These are phyloP conservation scores for Phytophthora idaei DNA, from an alignment of 352 stramenopile species.

Conservation along the genomic window DNA sequence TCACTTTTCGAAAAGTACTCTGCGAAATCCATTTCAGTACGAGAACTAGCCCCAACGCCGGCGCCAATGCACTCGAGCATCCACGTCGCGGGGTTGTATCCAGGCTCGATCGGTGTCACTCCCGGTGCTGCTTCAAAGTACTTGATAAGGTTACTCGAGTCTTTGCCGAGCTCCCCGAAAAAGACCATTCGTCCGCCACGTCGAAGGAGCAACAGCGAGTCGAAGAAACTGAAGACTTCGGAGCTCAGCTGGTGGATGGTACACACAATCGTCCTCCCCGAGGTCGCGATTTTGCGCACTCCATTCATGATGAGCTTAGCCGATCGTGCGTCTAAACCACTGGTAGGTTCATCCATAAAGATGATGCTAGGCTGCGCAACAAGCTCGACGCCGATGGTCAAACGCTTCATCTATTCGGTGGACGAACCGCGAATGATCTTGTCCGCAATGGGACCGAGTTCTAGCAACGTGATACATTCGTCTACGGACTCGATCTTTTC, in stretches of 20 bases:
- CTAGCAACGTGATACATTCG: slow-evolving; percentile 60
- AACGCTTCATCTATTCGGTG: slow-evolving; percentile 69
- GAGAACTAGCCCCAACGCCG: slow-evolving; percentile 32
- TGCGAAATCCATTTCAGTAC: slow-evolving; percentile 42
- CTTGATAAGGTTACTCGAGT: slow-evolving; percentile 52
- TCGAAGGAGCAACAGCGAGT: slow-evolving; percentile 82
- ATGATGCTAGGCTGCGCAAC: slow-evolving; percentile 84
- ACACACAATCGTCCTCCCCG: slow-evolving; percentile 83
- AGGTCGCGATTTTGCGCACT: slow-evolving; percentile 84
- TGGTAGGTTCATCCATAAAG: slow-evolving; percentile 91
- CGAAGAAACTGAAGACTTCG: slow-evolving; percentile 90
- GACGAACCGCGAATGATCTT: slow-evolving; percentile 64
- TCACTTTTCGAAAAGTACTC: slow-evolving; percentile 46
- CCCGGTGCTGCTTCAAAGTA: slow-evolving; percentile 55
- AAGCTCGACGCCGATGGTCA: slow-evolving; percentile 90
- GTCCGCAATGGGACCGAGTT: slow-evolving; percentile 51
- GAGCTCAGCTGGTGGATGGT: slow-evolving; percentile 94
- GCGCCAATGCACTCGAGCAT: slow-evolving; percentile 85
- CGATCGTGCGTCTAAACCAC: slow-evolving; percentile 81
- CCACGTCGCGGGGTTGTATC: slow-evolving; percentile 91
- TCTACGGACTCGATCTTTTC: slow-evolving; percentile 56
- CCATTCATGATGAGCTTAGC: slow-evolving; percentile 90
- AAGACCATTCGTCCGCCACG: slow-evolving; percentile 57
- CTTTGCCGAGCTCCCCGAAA: slow-evolving; percentile 58
- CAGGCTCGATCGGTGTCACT: slow-evolving; percentile 62